Base-by-base conservation (phyloP, 2,329 filamentous ascomycete species). In the Aspergillus versicolor region DNA sequence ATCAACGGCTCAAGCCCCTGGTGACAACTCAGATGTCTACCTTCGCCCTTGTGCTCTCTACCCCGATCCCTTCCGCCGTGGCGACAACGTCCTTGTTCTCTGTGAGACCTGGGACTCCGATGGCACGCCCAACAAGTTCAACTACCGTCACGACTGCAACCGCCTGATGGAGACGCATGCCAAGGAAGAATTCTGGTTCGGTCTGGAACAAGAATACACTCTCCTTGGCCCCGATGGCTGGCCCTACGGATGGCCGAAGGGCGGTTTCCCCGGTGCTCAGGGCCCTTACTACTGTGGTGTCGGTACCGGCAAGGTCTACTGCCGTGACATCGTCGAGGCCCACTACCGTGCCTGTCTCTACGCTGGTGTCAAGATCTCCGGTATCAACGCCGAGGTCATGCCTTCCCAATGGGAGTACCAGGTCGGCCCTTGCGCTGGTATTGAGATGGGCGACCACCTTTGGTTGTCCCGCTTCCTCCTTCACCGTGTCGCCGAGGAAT, bases 301-400 rank as follows among this genome's bases (percentile, higher is more conserved):
- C 61, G 94, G 94, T 68, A 90, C 91, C 66, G 92, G 92, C 81
- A 95, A 94, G 84, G 94, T 97, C 71, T 94, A 95, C 79, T 93
- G 92, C 87, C 89, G 93, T 82, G 93, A 99, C 74, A 93, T 99
- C 62, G 92, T 99, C 67, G 93, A 97, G 82, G 88, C 90, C 64
- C 91, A 96, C 82, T 92, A 91, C 88, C 91, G 91, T 80, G 88
- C 88, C 65, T 96, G 86, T 83, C 75, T 97, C 77, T 96, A 91
- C 76, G 86, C 93, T 60, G 88, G 89, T 59, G 84, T 99, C 79
- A 88, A 92, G 77, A 97, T 99, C 78, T 96, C 92, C 24, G 94
- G 94, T 72, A 97, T 94, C 81, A 99, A 99, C 79, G 94, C 94
- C 65, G 94, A 99, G 84, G 94, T 99, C 72, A 96, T 97, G 90